Base-by-base conservation (phyloP, 345 rosid genomes). In the Euphorbia tirucalli region DNA sequence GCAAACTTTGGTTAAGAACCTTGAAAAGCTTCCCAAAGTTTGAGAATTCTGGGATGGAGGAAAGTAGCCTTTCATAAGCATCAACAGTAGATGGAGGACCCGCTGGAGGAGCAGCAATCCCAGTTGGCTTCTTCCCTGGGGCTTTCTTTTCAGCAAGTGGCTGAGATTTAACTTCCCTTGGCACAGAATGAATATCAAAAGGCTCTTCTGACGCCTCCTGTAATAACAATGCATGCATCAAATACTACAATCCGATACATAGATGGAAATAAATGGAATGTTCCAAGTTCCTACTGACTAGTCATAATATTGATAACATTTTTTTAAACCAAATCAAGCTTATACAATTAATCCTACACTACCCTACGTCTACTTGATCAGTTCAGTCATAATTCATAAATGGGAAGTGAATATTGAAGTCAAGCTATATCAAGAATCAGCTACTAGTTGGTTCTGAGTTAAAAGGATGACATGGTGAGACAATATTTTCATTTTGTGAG, bases 71-170 rank as follows among this genome's bases (percentile, higher is more conserved):
- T 79, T 92, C 97, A 76, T 87, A 92, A 37, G 93, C 87, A 82
- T 90, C 98, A 78, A 80, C 80, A 71, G 96, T 84, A 67, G 96
- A 84, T 55, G 87, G 76, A 69, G 94, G 88, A 41, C 85, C 89
- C 68, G 76, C 68, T 65, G 83, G 85, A 61, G 90, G 89, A 27
- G 87, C 93, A 83, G 88, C 93, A 61, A 95, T 91, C 78, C 96
- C 97, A 74, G 89, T 61, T 50, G 94, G 89, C 87, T 87, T 95
- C 79, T 90, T 92, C 61, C 97, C 93, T 5, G 93, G 87, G 61
- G 93, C 94, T 81, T 90, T 95, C 89, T 92, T 92, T 83, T 92
- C 99, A 2, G 91, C 87, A 69, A 88, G 97, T 59, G 97, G 89
- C 85, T 84, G 97, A 55, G 89, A 78, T 79, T 89, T 95, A 57